Base-by-base conservation (phyloP, 1,284 basidiomycete species). In the Rhodotorula sp. region DNA sequence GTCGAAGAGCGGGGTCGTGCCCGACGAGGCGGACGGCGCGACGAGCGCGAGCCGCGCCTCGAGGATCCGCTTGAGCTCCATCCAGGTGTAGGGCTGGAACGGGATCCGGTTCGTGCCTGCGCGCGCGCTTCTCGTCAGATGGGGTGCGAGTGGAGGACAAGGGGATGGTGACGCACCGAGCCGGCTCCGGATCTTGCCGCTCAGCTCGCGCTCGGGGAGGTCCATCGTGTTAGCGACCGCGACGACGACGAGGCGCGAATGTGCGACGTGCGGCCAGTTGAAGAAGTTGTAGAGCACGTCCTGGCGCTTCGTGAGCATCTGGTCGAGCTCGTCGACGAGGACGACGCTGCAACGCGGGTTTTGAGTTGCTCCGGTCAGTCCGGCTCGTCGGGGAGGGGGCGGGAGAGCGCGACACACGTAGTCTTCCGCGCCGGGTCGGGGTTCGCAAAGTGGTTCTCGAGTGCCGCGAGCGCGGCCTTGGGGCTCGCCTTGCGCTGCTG, bases 261-360 rank as follows among this genome's bases (percentile, higher is more conserved):
- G 89, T 0, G 88, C 86, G 69, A 96, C 85, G 19, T 93, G 95
- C 1, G 96, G 97, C 96, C 97, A 99, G 81, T 98, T 98, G 86
- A 99, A 99, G 83, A 99, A 96, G 81, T 98, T 98, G 83, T 99
- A 99, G 54, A 99, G 91, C 4, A 99, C 96, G 77, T 98, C 95
- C 82, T 99, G 96, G 80, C 97, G 96, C 34, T 90, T 85, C 0
- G 96, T 98, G 74, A 99, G 88, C 46, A 99, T 86, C 81, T 98
- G 96, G 82, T 99, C 96, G 3, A 99, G 86, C 82, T 99, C 96
- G 80, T 99, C 96, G 92, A 99, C 97, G 36, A 99, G 84, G 7
- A 99, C 93, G 9, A 99, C 91, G 70, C 39, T 58, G n/a, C 29
- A 10, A 1, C 39, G 9, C 22, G 19, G 39, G 39, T 36, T 19